phyloP scores from a whole-genome alignment of 1,139 yeast genomes.

The Eremothecium gossypii region DNA sequence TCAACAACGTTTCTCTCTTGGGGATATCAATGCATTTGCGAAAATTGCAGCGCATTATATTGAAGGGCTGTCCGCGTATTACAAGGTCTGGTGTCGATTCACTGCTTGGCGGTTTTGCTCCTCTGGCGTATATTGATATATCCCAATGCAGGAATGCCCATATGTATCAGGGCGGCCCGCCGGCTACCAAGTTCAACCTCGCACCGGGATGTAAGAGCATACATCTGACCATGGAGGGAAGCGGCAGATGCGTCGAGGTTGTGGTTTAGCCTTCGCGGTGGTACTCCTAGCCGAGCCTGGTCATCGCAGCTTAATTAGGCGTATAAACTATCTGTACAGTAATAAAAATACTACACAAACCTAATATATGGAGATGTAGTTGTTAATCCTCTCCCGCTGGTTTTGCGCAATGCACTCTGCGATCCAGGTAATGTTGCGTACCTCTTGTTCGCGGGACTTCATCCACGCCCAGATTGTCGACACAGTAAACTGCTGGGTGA shows the following conservation, averaged over 20 bases:
- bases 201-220: slow-evolving; percentile 47
- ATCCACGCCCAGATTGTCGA: slow-evolving; percentile 95
- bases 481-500: slow-evolving; percentile 91
- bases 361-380: slow-evolving; percentile 63
- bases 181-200: slow-evolving; percentile 46
- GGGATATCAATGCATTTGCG: slow-evolving; percentile 51
- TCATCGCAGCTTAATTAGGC: too few species aligned
- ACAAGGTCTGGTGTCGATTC: slow-evolving; percentile 70
- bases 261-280: slow-evolving; percentile 29
- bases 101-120: slow-evolving; percentile 47
- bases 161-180: slow-evolving; percentile 46
- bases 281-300: too few species aligned
- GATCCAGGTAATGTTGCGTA: slow-evolving; percentile 95
- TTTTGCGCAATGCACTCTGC: slow-evolving; percentile 94
- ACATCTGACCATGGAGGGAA: slow-evolving; percentile 48
- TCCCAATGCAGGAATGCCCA: slow-evolving; percentile 61
- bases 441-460: slow-evolving; percentile 90
- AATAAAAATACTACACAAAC: background rate
- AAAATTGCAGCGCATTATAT: slow-evolving; percentile 39
- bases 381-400: slow-evolving; percentile 72
- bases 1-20: slow-evolving; percentile 58
- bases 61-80: slow-evolving; percentile 66
- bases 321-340: too few species aligned
- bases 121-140: slow-evolving; percentile 45
- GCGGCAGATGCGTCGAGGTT: slow-evolving; percentile 44